Percentiles rank a stretch among this genome's conserved stretches.
Evolutionary conservation across 192 early-diverging fungal species (phyloP).

Genomic region (Phycomyces blakesleeanus): DNA sequence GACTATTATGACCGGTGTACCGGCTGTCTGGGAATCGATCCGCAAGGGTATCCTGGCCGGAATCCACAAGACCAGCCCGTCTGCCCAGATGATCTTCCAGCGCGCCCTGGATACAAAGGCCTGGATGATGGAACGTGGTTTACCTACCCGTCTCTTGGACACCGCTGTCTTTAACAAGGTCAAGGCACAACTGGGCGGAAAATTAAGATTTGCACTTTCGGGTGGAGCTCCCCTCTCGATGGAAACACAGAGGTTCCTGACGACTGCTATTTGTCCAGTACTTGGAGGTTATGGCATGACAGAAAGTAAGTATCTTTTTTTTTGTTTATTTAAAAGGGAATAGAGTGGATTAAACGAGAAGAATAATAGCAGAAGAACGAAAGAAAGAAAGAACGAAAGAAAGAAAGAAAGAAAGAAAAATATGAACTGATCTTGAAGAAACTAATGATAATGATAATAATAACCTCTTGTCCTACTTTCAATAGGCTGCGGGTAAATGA

Average conservation of each 20-base stretch:
- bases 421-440: too few species aligned
- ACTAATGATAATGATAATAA: too few species aligned
- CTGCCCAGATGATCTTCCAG: slow-evolving; percentile 67
- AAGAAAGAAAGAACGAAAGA: too few species aligned
- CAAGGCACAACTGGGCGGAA: slow-evolving; percentile 78
- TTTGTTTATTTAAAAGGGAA: too few species aligned
- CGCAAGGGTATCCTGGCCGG: slow-evolving; percentile 29
- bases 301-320: slow-evolving; percentile 19
- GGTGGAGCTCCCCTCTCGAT: slow-evolving; percentile 91
- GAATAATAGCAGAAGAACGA: too few species aligned
- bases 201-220: slow-evolving; percentile 71
- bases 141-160: slow-evolving; percentile 73
- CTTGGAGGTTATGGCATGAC: slow-evolving; percentile 84
- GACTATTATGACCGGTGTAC: slow-evolving; percentile 59
- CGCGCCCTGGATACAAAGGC: slow-evolving; percentile 71
- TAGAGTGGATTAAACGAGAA: too few species aligned
- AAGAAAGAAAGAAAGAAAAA: neutral
- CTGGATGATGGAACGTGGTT: slow-evolving; percentile 46
- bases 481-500: neutral
- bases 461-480: too few species aligned
- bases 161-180: slow-evolving; percentile 79
- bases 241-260: slow-evolving; percentile 83
- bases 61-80: slow-evolving; percentile 44
- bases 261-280: slow-evolving; percentile 67
- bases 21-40: slow-evolving; percentile 58